Conservation (phyloP, 2,329 filamentous ascomycete species). For the Neofusicoccum kwambonambiense region DNA sequence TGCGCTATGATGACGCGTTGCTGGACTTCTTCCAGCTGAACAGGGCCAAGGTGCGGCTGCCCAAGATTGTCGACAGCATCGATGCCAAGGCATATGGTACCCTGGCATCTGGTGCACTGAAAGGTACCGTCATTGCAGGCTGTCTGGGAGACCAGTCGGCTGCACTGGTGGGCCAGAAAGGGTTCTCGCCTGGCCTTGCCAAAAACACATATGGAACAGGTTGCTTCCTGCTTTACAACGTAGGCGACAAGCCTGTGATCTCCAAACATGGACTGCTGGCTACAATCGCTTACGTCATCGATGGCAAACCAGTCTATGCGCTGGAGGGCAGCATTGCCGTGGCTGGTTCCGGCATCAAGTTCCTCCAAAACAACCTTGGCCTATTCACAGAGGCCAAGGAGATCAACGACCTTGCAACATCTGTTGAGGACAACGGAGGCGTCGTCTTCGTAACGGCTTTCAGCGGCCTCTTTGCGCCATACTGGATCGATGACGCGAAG, state of each 20-base stretch:
- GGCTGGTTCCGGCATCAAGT: slow-evolving; percentile 70
- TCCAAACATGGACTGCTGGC: slow-evolving; percentile 74
- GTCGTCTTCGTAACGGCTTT: slow-evolving; percentile 81
- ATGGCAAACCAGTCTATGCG: slow-evolving; percentile 68
- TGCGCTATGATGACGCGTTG: slow-evolving; percentile 71
- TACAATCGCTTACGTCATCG: slow-evolving; percentile 78
- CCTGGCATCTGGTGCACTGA: slow-evolving; percentile 60
- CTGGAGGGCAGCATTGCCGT: slow-evolving; percentile 77
- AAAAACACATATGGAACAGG: slow-evolving; percentile 87
- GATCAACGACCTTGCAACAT: slow-evolving; percentile 58
- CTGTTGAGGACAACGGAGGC: slow-evolving; percentile 69
- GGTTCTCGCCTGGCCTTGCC: slow-evolving; percentile 73
- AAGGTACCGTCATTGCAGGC: slow-evolving; percentile 68
- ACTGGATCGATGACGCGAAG: slow-evolving; percentile 85
- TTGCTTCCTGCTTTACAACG: slow-evolving; percentile 80
- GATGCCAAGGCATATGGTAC: slow-evolving; percentile 67
- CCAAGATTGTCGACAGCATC: slow-evolving; percentile 73
- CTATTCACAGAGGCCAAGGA: slow-evolving; percentile 56
- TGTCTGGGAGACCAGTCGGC: slow-evolving; percentile 79
- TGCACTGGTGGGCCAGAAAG: slow-evolving; percentile 75
- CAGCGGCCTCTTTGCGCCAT: slow-evolving; percentile 79
- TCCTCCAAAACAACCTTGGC: slow-evolving; percentile 56
- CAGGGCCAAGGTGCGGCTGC: slow-evolving; percentile 64
- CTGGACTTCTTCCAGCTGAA: slow-evolving; percentile 75
- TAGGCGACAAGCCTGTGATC: slow-evolving; percentile 74